Evolutionary conservation across 2,329 filamentous ascomycete genomes (phyloP).

Genomic region (Neonectria sp.): DNA sequence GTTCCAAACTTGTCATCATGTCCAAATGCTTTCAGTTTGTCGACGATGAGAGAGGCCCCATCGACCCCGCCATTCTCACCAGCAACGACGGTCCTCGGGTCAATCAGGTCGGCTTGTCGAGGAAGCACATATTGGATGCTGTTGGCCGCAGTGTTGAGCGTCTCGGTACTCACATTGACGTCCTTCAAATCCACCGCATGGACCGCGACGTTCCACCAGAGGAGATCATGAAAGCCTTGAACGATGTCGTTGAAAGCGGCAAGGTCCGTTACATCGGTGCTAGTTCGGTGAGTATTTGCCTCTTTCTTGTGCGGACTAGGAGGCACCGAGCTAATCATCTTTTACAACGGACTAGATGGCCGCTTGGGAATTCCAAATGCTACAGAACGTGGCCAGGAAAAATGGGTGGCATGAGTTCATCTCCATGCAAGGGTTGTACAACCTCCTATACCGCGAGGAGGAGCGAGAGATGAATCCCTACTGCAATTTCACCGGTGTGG

Average conservation of each 20-base stretch:
- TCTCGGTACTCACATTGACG: conserved; percentile 19
- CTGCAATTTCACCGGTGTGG: conserved; percentile 29
- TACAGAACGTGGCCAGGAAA: conserved; percentile 61
- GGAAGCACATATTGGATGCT: conserved; percentile 20
- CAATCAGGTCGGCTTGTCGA: conserved; percentile 10
- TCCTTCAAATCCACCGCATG: conserved; percentile 22
- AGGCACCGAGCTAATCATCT: too few species aligned
- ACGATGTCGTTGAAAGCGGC: conserved; percentile 16
- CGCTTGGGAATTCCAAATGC: conserved; percentile 19
- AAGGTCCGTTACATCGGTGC: conserved; percentile 20
- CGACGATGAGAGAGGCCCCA: conserved; percentile 6
- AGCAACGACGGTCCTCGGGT: conserved; percentile 19
- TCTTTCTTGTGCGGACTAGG: too few species aligned
- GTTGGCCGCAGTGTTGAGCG: conserved; percentile 12
- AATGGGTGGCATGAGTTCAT: conserved; percentile 71
- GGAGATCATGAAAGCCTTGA: conserved; percentile 18
- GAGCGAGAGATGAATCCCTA: conserved; percentile 62
- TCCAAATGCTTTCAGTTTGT: conserved; percentile 21
- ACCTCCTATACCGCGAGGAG: conserved; percentile 71
- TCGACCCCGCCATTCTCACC: conserved; percentile 11
- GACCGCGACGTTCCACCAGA: conserved; percentile 17
- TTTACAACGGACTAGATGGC: conserved; percentile 5
- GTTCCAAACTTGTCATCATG: conserved; percentile 21
- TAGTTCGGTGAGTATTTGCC: conserved; percentile 7
- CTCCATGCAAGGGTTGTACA: conserved; percentile 72